These are phyloP conservation scores for Pseudogymnoascus destructans DNA, from an alignment of 2,329 filamentous ascomycete species.

Conservation along the genomic window DNA sequence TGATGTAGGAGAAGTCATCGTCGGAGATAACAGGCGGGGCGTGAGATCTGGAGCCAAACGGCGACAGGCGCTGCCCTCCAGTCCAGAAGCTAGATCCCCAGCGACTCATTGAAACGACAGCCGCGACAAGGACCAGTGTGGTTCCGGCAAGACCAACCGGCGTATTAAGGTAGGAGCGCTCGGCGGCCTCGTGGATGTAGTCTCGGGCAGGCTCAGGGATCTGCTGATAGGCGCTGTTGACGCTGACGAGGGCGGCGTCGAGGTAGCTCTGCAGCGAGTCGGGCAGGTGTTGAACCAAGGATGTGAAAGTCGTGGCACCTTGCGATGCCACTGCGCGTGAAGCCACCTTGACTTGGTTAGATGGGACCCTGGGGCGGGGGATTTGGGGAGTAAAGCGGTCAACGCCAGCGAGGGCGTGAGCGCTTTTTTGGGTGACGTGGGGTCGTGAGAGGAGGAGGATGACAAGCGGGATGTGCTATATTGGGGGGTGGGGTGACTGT, in stretches of 20 bases:
- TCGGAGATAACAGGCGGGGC: constrained; percentile 51
- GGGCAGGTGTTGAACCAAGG: constrained; percentile 44
- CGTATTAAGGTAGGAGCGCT: constrained; percentile 22
- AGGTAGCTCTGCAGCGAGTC: constrained; percentile 39
- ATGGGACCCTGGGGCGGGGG: constrained; percentile 14
- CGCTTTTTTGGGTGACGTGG: background rate
- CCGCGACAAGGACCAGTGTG: constrained; percentile 18
- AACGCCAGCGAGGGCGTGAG: constrained; percentile 1
- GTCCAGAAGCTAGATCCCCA: constrained; percentile 24
- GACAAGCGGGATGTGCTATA: constrained; percentile 2
- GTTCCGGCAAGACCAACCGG: constrained; percentile 20
- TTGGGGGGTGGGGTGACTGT: background rate
- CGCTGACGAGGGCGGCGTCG: constrained; percentile 37
- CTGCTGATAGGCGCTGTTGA: constrained; percentile 33
- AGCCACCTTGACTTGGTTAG: constrained; percentile 26
- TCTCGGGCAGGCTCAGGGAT: constrained; percentile 20
- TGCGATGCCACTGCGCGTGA: constrained; percentile 40
- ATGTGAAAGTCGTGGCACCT: constrained; percentile 38
- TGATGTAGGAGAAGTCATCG: constrained; percentile 71
- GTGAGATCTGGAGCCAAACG: constrained; percentile 26
- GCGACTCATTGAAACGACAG: constrained; percentile 25
- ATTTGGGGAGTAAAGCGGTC: background rate
- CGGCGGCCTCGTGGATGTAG: constrained; percentile 20
- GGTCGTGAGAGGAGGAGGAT: background rate
- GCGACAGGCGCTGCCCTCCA: constrained; percentile 19